These are phyloP conservation scores for Penicillium argentinense DNA, from an alignment of 495 filamentous ascomycete species.

Conservation along the genomic window DNA sequence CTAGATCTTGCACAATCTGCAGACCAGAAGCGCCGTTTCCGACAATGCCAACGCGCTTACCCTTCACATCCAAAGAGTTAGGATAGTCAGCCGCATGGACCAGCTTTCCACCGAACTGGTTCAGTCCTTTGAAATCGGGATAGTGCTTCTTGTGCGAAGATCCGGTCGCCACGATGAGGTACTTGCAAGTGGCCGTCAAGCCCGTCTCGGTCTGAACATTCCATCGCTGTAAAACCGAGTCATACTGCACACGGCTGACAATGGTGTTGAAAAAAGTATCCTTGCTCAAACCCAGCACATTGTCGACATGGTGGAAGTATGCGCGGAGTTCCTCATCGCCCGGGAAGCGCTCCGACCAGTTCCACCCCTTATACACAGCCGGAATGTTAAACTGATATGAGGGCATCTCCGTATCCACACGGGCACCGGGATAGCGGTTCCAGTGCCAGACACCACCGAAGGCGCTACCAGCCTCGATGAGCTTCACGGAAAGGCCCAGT, in stretches of 20 bases:
- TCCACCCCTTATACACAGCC: constrained; percentile 52
- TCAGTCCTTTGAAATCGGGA: constrained; percentile 19
- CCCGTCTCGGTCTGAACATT: constrained; percentile 16
- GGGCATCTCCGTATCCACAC: constrained; percentile 51
- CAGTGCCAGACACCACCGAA: constrained; percentile 55
- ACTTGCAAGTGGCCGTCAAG: constrained; percentile 22
- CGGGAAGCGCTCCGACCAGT: constrained; percentile 52
- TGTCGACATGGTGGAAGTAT: constrained; percentile 58
- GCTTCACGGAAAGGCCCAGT: constrained; percentile 35
- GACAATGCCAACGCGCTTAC: constrained; percentile 26
- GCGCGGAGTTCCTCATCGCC: constrained; percentile 45
- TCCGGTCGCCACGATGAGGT: constrained; percentile 23
- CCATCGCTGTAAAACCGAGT: constrained; percentile 33
- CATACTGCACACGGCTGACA: constrained; percentile 45
- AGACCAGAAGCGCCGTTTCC: constrained; percentile 26
- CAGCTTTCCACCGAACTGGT: constrained; percentile 11
- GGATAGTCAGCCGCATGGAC: constrained; percentile 22
- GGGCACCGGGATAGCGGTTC: constrained; percentile 51
- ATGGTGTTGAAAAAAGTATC: constrained; percentile 52
- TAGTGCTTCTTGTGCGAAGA: constrained; percentile 21
- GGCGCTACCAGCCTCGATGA: constrained; percentile 48
- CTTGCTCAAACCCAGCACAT: constrained; percentile 48
- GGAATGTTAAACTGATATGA: constrained; percentile 51
- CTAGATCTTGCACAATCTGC: constrained; percentile 30
- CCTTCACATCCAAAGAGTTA: constrained; percentile 14